These are phyloP conservation scores for Nemania sp. DNA, from an alignment of 2,329 filamentous ascomycete species.

Conservation along the genomic window DNA sequence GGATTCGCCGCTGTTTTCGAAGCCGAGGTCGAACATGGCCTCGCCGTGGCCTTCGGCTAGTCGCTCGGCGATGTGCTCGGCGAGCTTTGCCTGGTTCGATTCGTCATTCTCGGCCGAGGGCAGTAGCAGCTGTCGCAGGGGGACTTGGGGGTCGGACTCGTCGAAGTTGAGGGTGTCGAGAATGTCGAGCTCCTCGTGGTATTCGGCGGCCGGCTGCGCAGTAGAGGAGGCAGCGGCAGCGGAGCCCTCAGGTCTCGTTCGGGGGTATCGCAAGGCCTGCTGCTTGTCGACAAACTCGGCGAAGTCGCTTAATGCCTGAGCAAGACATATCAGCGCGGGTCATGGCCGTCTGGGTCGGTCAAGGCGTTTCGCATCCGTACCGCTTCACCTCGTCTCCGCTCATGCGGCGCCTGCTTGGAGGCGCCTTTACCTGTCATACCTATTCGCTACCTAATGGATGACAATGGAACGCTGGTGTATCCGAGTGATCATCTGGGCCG, in stretches of 20 bases:
- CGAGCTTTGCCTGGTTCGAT: conserved; percentile 65
- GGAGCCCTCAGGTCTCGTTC: conserved; percentile 38
- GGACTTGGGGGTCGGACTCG: conserved; percentile 69
- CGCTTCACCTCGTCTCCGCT: conserved; percentile 84
- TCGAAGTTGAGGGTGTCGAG: conserved; percentile 77
- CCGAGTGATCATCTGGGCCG: conserved; percentile 36
- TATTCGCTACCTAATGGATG: conserved; percentile 24
- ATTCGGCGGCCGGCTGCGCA: conserved; percentile 55
- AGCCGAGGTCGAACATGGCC: conserved; percentile 86
- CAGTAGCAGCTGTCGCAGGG: conserved; percentile 77
- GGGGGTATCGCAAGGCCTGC: conserved; percentile 72
- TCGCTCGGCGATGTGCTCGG: conserved; percentile 67
- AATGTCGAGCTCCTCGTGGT: conserved; percentile 90
- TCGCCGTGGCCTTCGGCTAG: conserved; percentile 86
- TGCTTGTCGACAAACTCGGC: conserved; percentile 97
- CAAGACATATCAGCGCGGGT: conserved; percentile 3
- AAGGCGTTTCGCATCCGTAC: conserved; percentile 52
- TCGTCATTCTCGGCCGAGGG: conserved; percentile 57
- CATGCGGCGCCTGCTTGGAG: conserved; percentile 69
- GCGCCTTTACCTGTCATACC: conserved; percentile 61
- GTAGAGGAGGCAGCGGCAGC: conserved; percentile 5
- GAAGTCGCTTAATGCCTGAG: conserved; percentile 84
- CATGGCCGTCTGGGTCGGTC: neutral
- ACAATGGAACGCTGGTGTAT: conserved; percentile 29
- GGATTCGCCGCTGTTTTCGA: conserved; percentile 85